phyloP scores from a whole-genome alignment of 805 yeast species.

The Starmerella cellae region DNA sequence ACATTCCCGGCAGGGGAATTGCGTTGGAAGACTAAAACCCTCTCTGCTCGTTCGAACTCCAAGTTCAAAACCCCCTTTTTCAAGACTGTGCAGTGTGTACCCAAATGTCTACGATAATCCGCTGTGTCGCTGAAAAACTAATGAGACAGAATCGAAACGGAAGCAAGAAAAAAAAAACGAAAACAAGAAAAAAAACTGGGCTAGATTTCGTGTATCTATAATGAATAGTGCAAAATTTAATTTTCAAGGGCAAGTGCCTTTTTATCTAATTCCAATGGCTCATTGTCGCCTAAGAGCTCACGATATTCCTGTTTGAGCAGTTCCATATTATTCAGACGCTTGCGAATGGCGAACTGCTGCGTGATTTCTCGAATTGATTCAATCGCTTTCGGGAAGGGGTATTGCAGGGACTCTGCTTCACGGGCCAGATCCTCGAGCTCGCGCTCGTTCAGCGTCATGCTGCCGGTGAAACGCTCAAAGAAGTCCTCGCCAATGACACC shows the following conservation, averaged over 20 bases:
- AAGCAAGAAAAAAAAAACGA: too few species aligned
- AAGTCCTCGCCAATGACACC: constrained; percentile 89
- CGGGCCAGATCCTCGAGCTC: constrained; percentile 64
- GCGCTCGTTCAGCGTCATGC: constrained; percentile 61
- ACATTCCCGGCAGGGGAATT: too few species aligned
- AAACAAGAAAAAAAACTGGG: too few species aligned
- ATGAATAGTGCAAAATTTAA: too few species aligned
- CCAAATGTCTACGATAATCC: too few species aligned
- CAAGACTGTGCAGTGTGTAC: too few species aligned
- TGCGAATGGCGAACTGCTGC: constrained; percentile 78
- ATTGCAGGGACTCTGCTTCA: constrained; percentile 60
- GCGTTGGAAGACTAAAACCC: too few species aligned
- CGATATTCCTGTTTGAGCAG: constrained; percentile 17
- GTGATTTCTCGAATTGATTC: constrained; percentile 78
- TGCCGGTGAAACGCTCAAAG: constrained; percentile 65
- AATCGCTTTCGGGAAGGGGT: constrained; percentile 68
- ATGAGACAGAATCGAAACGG: too few species aligned
- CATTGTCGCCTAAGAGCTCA: constrained; percentile 8
- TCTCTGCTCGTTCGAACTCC: too few species aligned
- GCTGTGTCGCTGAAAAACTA: too few species aligned
- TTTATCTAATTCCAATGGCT: neutral
- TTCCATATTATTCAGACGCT: constrained; percentile 40
- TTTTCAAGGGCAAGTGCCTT: too few species aligned
- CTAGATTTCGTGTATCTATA: too few species aligned
- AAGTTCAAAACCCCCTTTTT: neutral